Evolutionary conservation across 495 filamentous ascomycete genomes (phyloP).

Genomic region (Neurospora sp.): DNA sequence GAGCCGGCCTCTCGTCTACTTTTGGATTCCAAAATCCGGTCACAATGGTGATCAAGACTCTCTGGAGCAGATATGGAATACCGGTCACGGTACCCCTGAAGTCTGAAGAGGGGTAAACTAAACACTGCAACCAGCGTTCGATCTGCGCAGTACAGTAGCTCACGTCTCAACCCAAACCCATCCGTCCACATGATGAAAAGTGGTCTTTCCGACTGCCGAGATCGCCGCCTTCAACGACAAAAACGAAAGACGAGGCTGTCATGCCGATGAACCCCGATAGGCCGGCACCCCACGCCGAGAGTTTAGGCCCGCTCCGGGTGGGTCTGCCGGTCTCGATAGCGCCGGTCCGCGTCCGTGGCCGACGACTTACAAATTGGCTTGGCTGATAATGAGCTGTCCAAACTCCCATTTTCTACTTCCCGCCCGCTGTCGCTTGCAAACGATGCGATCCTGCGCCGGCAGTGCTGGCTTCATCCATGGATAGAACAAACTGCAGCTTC

Average conservation of each 20-base stretch:
- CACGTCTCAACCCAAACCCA: neutral
- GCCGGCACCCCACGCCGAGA: neutral
- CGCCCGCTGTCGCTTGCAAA: neutral
- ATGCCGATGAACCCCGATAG: neutral
- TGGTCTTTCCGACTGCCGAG: neutral
- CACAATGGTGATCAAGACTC: neutral
- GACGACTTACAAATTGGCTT: neutral
- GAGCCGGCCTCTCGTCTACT: neutral
- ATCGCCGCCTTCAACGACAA: neutral
- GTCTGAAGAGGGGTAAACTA: neutral
- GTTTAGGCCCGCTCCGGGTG: neutral
- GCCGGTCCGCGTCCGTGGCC: neutral
- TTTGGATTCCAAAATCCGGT: neutral
- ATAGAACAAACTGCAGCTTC: neutral
- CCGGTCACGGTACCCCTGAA: neutral
- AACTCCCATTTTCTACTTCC: neutral
- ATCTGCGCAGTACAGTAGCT: neutral
- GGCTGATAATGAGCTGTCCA: neutral
- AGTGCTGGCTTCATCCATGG: neutral
- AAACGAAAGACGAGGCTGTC: neutral
- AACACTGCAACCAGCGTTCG: neutral
- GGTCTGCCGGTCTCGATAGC: neutral
- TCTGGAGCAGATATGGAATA: neutral
- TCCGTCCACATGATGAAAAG: neutral
- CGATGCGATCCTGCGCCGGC: neutral